Percentiles rank a stretch among this genome's conserved stretches.
Evolutionary conservation across 179 eudicot species (phyloP).

Genomic region (Beta corolliflora): DNA sequence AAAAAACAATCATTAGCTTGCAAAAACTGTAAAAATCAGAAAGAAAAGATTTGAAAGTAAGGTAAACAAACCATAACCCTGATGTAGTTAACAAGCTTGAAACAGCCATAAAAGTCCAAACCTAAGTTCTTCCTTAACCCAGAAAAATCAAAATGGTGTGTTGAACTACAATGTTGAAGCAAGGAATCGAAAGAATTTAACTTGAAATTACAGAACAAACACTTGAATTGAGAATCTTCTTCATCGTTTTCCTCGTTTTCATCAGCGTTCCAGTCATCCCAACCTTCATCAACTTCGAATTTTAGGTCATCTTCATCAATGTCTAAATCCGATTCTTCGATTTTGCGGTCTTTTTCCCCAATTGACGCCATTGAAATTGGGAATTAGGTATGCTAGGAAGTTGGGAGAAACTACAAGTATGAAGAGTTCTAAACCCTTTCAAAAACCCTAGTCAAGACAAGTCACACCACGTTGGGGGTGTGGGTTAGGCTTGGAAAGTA

Average conservation of each 20-base stretch:
- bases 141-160: slow-evolving; percentile 63
- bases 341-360: background rate
- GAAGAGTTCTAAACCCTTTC: slow-evolving; percentile 8
- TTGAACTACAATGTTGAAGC: slow-evolving; percentile 55
- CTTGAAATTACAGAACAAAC: slow-evolving; percentile 67
- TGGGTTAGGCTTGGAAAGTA: too few relatives aligned
- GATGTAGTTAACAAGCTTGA: slow-evolving; percentile 83
- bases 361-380: slow-evolving; percentile 27
- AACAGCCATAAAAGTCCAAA: slow-evolving; percentile 75
- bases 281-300: slow-evolving; percentile 36
- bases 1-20: background rate
- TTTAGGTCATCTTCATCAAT: slow-evolving; percentile 32
- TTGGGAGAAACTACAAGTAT: background rate
- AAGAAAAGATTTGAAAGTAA: background rate
- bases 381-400: too few relatives aligned
- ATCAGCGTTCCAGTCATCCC: slow-evolving; percentile 83
- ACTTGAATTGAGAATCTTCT: slow-evolving; percentile 41
- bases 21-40: background rate
- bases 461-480: background rate
- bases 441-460: slow-evolving; percentile 11
- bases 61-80: slow-evolving; percentile 57
- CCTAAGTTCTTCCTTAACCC: slow-evolving; percentile 39
- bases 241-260: slow-evolving; percentile 44
- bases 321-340: slow-evolving; percentile 18
- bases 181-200: slow-evolving; percentile 40